These are phyloP conservation scores for Ogataea paraovalis DNA, from an alignment of 805 yeast genomes.

Conservation along the genomic window DNA sequence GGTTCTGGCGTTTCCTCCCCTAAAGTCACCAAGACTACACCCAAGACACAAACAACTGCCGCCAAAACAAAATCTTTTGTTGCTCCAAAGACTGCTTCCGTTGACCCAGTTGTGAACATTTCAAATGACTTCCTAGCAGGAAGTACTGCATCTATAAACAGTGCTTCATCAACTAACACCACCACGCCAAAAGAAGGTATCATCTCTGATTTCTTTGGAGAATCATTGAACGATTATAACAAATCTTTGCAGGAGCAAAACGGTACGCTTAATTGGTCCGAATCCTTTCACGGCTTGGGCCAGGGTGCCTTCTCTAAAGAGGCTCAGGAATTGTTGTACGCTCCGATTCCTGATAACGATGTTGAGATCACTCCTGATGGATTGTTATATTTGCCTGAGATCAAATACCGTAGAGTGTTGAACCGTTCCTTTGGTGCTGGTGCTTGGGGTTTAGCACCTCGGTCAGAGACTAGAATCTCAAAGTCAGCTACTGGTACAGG, in stretches of 20 bases:
- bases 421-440: conserved; percentile 97
- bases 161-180: neutral
- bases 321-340: conserved; percentile 55
- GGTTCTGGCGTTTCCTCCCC: conserved; percentile 4
- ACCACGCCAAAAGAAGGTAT: conserved; percentile 10
- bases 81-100: neutral
- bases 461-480: conserved; percentile 79
- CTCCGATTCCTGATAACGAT: conserved; percentile 63
- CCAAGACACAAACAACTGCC: neutral
- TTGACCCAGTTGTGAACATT: conserved; percentile 26
- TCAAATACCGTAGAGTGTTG: conserved; percentile 85
- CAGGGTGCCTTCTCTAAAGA: conserved; percentile 65
- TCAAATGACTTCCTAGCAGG: conserved; percentile 8
- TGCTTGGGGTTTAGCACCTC: conserved; percentile 96
- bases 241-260: conserved; percentile 10
- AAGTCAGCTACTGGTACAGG: conserved; percentile 37
- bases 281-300: conserved; percentile 84
- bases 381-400: conserved; percentile 85
- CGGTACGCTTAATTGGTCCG: conserved; percentile 66
- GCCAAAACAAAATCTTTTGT: neutral
- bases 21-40: neutral
- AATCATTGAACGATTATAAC: conserved; percentile 24
- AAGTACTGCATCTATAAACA: neutral
- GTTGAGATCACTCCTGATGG: conserved; percentile 97
- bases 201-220: conserved; percentile 15